phyloP scores from a whole-genome alignment of 352 stramenopile genomes.

The Aphanomyces astaci region DNA sequence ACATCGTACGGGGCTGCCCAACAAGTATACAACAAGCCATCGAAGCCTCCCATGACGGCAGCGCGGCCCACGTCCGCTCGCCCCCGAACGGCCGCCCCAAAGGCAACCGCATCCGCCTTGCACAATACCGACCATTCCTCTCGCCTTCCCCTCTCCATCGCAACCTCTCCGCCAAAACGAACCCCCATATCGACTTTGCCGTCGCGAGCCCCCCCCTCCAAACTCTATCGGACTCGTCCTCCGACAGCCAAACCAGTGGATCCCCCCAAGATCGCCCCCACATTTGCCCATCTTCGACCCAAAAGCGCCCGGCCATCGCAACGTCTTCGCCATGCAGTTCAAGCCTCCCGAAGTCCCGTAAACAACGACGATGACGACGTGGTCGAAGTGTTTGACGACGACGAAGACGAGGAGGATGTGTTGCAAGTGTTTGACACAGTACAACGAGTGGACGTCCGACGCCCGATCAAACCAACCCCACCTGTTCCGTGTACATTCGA shows the following conservation, averaged over 20 bases:
- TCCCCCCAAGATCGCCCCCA: background rate
- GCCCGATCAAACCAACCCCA: background rate
- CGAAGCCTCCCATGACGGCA: background rate
- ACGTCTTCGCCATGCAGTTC: background rate
- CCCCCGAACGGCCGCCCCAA: background rate
- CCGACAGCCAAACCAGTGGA: conserved; percentile 3
- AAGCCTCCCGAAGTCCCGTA: background rate
- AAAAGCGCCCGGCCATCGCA: background rate
- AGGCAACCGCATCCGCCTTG: background rate
- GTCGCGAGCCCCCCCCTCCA: conserved; percentile 21
- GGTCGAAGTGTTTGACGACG: background rate
- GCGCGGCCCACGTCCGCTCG: background rate
- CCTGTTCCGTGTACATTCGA: no score
- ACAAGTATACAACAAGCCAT: background rate
- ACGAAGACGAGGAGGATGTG: conserved; percentile 11
- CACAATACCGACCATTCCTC: no score
- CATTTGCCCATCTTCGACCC: background rate
- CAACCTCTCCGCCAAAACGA: background rate
- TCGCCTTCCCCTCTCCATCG: no score
- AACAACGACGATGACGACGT: conserved; percentile 1
- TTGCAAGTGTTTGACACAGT: conserved; percentile 8
- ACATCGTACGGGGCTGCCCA: background rate
- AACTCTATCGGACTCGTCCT: background rate
- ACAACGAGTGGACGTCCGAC: background rate
- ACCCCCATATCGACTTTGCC: no score